Base-by-base conservation (phyloP, 495 filamentous ascomycete species). In the Aspergillus heteromorphus region DNA sequence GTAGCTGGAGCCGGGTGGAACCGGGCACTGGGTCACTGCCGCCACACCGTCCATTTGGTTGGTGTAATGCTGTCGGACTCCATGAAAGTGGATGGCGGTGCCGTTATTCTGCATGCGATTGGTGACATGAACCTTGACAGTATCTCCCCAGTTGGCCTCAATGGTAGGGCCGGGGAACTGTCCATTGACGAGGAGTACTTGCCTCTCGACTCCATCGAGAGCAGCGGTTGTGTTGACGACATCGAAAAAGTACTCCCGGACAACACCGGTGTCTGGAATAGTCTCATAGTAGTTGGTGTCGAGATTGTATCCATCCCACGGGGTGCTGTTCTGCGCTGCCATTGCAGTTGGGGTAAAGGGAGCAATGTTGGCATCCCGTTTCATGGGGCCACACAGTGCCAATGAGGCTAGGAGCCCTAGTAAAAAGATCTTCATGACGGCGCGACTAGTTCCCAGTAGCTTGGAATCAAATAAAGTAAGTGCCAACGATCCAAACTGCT, bases 181-280 rank as follows among this genome's bases (percentile, higher is more conserved):
- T 0, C 81, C 83, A 64, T 93, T 93, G 72, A 92, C 85, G 47
- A 86, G 84, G 63, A 91, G 88, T 5, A 76, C 81, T 27, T 76
- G 77, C 16, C 85, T 74, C 31, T 75, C 73, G 30, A 74, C 61
- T 14, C 85, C 87, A 69, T 95, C 91, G 9, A 89, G 91, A 58
- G 89, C 86, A 2, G 82, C 79, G 19, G 72, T 82, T 13, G 87
- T 79, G 8, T 73, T 51, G 10, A 63, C 53, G 0, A 74, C n/a
- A 0, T 62, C 47, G 9, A 72, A 60, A 59, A 60, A 70, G 49
- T 69, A 73, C 25, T 74, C 68, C 8, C 65, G 57, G 4, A 60
- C 65, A 0, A 69, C 62, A 6, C 65, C 65, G 0, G 67, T 73
- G 23, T 77, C 61, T 4, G 81, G 82, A 8, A 66, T 73, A 1